Conservation (phyloP, 2,329 filamentous ascomycete species). For the Hypoxylon sp. region DNA sequence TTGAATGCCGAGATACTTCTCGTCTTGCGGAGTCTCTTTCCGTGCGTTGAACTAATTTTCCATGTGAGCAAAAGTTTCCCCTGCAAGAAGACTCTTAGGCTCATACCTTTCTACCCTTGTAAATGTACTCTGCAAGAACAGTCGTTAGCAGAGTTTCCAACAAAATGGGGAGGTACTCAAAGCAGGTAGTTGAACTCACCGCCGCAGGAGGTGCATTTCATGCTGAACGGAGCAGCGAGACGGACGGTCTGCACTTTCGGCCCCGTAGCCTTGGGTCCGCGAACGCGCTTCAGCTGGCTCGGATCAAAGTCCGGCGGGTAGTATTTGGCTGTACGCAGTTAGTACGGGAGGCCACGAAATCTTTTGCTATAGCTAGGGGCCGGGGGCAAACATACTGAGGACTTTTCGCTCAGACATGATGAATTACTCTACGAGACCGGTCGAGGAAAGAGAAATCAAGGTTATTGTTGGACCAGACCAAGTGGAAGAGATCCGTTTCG, state of each 20-base stretch:
- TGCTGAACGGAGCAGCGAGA: constrained; percentile 81
- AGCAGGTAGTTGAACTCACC: constrained; percentile 9
- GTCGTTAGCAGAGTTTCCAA: not conserved
- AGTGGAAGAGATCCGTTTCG: not conserved
- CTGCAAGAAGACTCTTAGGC: constrained; percentile 50
- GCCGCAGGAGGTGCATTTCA: constrained; percentile 56
- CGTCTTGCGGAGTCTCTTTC: constrained; percentile 87
- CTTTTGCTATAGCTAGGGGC: not conserved
- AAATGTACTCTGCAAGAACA: constrained; percentile 27
- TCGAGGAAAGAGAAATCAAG: not conserved
- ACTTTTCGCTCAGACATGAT: constrained; percentile 57
- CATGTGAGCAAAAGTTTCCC: constrained; percentile 42
- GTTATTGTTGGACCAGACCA: not conserved
- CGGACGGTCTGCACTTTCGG: constrained; percentile 86
- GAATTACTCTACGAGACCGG: constrained; percentile 15
- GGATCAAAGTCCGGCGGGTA: constrained; percentile 89
- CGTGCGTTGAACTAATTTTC: constrained; percentile 79
- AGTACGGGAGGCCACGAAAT: constrained; percentile 21
- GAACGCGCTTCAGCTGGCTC: constrained; percentile 74
- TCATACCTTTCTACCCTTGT: constrained; percentile 32
- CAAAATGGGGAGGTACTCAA: not conserved
- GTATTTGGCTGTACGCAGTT: constrained; percentile 54
- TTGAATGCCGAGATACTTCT: constrained; percentile 87
- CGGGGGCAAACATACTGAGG: constrained; percentile 39
- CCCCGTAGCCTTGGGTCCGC: constrained; percentile 74